A percentile compares a stretch with the other conserved stretches of the same genome.
Evolutionary conservation across 75 land plant species (phyloP).

Genomic region (Chamaecyparis obtusa): DNA sequence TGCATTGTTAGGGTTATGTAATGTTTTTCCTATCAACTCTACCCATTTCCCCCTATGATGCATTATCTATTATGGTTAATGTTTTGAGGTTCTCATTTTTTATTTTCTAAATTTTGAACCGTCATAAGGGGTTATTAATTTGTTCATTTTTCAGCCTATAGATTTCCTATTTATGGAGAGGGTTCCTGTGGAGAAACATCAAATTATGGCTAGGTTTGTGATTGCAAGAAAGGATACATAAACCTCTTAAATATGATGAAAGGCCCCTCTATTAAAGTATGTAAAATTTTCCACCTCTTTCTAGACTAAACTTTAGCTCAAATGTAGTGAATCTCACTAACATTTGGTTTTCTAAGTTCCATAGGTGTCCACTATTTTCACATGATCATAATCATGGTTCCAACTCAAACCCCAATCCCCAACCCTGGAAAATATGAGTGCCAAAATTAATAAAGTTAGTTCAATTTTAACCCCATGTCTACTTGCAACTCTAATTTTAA

Average conservation of each 20-base stretch:
- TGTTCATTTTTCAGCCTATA: conserved; percentile 15
- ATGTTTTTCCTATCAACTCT: too few relatives aligned
- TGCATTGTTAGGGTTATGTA: too few relatives aligned
- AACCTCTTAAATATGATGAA: conserved; percentile 21
- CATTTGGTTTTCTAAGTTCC: conserved; percentile 1
- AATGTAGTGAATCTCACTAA: not conserved
- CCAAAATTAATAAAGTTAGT: not conserved
- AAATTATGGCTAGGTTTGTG: conserved; percentile 13
- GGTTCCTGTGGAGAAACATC: conserved; percentile 27
- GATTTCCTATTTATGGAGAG: conserved; percentile 16
- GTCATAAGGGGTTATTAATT: not conserved
- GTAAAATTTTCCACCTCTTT: conserved; percentile 11
- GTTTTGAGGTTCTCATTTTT: too few relatives aligned
- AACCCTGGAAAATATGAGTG: not conserved
- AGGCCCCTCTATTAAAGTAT: conserved; percentile 22
- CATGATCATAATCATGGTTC: not conserved
- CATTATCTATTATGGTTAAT: too few relatives aligned
- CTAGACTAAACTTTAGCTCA: not conserved
- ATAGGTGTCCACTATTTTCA: conserved; percentile 17
- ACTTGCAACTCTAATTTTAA: not conserved
- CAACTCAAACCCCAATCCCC: not conserved
- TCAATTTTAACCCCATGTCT: not conserved
- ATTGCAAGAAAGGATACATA: conserved; percentile 14
- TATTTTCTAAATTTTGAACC: too few relatives aligned
- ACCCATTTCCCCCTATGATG: too few relatives aligned